phyloP scores from a whole-genome alignment of 2,329 filamentous ascomycete genomes.

The Sclerotiophoma versabilis region DNA sequence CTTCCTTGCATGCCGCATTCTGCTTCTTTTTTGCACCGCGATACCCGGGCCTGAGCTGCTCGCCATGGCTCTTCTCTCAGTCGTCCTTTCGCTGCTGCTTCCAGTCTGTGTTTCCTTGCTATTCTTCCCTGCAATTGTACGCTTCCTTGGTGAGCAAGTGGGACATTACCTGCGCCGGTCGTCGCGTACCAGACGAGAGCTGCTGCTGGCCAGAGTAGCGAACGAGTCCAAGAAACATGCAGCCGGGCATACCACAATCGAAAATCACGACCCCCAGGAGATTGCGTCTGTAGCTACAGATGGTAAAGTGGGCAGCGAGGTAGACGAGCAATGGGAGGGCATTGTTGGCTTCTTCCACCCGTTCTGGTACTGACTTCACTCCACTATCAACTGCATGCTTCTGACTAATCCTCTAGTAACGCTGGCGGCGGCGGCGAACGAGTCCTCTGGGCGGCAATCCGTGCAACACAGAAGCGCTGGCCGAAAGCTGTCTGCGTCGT shows the following conservation, averaged over 20 bases:
- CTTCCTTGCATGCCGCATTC: slow-evolving; percentile 19
- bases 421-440: slow-evolving; percentile 94
- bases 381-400: background rate
- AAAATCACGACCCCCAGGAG: slow-evolving; percentile 69
- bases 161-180: slow-evolving; percentile 42
- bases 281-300: slow-evolving; percentile 6
- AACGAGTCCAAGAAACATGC: slow-evolving; percentile 38
- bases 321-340: slow-evolving; percentile 74
- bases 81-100: slow-evolving; percentile 39
- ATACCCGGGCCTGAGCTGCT: slow-evolving; percentile 23
- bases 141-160: slow-evolving; percentile 35
- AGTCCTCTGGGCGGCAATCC: slow-evolving; percentile 94
- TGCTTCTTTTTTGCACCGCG: slow-evolving; percentile 9
- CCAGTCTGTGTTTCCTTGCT: slow-evolving; percentile 28
- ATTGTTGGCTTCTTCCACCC: slow-evolving; percentile 97
- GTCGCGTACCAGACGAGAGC: slow-evolving; percentile 42
- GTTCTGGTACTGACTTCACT: slow-evolving; percentile 73
- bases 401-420: slow-evolving; percentile 67
- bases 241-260: slow-evolving; percentile 31
- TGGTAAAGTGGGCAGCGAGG: slow-evolving; percentile 40
- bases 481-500: slow-evolving; percentile 88
- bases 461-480: slow-evolving; percentile 87
- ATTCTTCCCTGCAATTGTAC: slow-evolving; percentile 38
- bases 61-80: slow-evolving; percentile 36
- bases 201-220: slow-evolving; percentile 43